Percentiles rank a stretch among this genome's conserved stretches.
These are phyloP conservation scores for Fraxinus xanthoxyloides DNA, from an alignment of 305 asterid species.

Conservation along the genomic window DNA sequence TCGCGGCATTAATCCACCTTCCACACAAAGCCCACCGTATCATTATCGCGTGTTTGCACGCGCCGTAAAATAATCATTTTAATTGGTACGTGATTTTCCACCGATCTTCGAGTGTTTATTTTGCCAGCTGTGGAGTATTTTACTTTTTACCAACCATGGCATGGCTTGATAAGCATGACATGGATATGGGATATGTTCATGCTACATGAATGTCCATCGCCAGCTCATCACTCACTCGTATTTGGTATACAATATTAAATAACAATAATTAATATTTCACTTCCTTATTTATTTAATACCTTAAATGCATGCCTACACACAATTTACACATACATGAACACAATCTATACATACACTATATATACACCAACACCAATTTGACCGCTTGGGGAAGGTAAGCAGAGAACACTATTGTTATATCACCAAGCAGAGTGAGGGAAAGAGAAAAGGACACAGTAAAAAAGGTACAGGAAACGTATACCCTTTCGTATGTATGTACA, in stretches of 20 bases:
- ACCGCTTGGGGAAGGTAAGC: conserved; percentile 42
- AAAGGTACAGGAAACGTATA: conserved; percentile 29
- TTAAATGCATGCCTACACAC: not conserved
- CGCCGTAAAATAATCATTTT: not conserved
- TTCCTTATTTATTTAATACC: not conserved
- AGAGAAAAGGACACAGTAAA: conserved; percentile 21
- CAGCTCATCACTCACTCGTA: conserved; percentile 36
- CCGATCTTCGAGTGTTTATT: not conserved
- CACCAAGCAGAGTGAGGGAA: conserved; percentile 9
- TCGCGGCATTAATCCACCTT: conserved; percentile 35
- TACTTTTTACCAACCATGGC: conserved; percentile 18
- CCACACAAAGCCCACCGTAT: conserved; percentile 5
- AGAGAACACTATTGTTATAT: conserved; percentile 9
- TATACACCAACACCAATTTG: conserved; percentile 23
- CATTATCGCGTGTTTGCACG: not conserved
- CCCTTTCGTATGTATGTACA: conserved; percentile 11
- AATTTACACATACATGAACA: not conserved
- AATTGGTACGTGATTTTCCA: not conserved
- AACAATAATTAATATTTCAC: not conserved
- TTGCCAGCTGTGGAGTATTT: conserved; percentile 13
- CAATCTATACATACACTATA: not conserved
- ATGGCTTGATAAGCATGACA: conserved; percentile 24
- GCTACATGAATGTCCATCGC: conserved; percentile 31
- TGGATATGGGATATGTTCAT: conserved; percentile 23
- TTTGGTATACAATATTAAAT: not conserved